Conservation (phyloP, 2,329 filamentous ascomycete genomes). For the Ophiosphaerella herpotricha region DNA sequence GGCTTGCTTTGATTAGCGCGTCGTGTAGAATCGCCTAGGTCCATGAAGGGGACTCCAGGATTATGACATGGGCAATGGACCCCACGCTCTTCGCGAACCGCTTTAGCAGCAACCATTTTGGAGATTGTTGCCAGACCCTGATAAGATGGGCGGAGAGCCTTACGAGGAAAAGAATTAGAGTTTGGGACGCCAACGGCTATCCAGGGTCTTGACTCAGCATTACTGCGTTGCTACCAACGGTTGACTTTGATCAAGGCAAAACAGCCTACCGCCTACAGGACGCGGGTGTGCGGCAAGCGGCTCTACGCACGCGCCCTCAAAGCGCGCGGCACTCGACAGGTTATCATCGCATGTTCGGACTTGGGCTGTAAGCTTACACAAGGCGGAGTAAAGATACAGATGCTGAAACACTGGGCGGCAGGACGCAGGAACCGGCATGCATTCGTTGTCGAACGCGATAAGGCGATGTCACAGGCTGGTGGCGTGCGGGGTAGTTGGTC, state of each 20-base stretch:
- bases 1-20: slow-evolving; percentile 11
- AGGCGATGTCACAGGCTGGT: slow-evolving; percentile 2
- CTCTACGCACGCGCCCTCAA: slow-evolving; percentile 25
- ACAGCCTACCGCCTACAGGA: background rate
- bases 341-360: slow-evolving; percentile 4
- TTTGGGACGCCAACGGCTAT: slow-evolving; percentile 20
- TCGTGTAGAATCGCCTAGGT: background rate
- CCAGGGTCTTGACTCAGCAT: slow-evolving; percentile 21
- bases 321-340: slow-evolving; percentile 27
- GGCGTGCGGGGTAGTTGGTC: slow-evolving; percentile 25
- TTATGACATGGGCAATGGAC: slow-evolving; percentile 1
- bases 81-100: slow-evolving; percentile 7
- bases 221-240: background rate
- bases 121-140: background rate
- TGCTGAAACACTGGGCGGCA: slow-evolving; percentile 19
- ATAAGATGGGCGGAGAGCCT: slow-evolving; percentile 6
- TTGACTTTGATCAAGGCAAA: slow-evolving; percentile 7
- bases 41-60: slow-evolving; percentile 6
- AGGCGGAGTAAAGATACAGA: slow-evolving; percentile 13
- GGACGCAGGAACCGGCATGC: slow-evolving; percentile 8
- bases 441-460: slow-evolving; percentile 7
- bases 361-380: background rate
- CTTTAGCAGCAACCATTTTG: background rate
- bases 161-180: slow-evolving; percentile 17
- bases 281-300: slow-evolving; percentile 9